phyloP scores from a whole-genome alignment of 2,329 filamentous ascomycete genomes.

The Phialemoniopsis sp. region DNA sequence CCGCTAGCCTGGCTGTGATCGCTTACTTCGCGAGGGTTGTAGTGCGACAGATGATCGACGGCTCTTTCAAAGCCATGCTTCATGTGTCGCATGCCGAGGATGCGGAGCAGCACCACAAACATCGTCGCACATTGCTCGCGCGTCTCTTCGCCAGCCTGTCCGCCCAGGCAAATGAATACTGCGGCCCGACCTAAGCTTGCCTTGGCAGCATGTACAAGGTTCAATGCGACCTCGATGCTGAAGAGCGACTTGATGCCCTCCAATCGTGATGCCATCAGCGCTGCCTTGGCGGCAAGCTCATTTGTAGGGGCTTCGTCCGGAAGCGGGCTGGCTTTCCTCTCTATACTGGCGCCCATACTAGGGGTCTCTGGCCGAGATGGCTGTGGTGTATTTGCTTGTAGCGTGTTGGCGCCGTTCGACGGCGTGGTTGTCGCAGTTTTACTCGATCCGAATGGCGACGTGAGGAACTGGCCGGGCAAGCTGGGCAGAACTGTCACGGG shows the following conservation, averaged over 20 bases:
- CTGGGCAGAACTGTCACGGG: slow-evolving; percentile 85
- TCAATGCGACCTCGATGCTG: slow-evolving; percentile 91
- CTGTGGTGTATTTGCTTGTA: slow-evolving; percentile 25
- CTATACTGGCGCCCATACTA: slow-evolving; percentile 27
- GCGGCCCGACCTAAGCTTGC: slow-evolving; percentile 80
- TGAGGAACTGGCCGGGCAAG: slow-evolving; percentile 56
- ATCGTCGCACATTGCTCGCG: slow-evolving; percentile 86
- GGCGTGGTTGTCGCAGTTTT: slow-evolving; percentile 12
- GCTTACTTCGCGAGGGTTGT: slow-evolving; percentile 81
- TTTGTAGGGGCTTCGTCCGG: slow-evolving; percentile 67
- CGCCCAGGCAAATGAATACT: slow-evolving; percentile 75
- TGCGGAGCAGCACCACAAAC: slow-evolving; percentile 79
- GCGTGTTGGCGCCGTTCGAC: slow-evolving; percentile 20
- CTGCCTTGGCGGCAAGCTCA: slow-evolving; percentile 94
- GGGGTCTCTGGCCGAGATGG: slow-evolving; percentile 48
- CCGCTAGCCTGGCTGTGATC: slow-evolving; percentile 62
- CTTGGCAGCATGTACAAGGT: slow-evolving; percentile 85
- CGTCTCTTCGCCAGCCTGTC: slow-evolving; percentile 76
- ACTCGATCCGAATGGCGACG: slow-evolving; percentile 49
- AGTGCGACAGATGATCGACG: slow-evolving; percentile 83
- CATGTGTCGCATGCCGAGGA: slow-evolving; percentile 82
- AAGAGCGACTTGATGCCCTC: slow-evolving; percentile 95
- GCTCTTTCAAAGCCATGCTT: slow-evolving; percentile 92
- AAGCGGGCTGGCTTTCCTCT: slow-evolving; percentile 26
- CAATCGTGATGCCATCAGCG: slow-evolving; percentile 89